phyloP scores from a whole-genome alignment of 2,329 filamentous ascomycete species.

The Madurella mycetomatis region DNA sequence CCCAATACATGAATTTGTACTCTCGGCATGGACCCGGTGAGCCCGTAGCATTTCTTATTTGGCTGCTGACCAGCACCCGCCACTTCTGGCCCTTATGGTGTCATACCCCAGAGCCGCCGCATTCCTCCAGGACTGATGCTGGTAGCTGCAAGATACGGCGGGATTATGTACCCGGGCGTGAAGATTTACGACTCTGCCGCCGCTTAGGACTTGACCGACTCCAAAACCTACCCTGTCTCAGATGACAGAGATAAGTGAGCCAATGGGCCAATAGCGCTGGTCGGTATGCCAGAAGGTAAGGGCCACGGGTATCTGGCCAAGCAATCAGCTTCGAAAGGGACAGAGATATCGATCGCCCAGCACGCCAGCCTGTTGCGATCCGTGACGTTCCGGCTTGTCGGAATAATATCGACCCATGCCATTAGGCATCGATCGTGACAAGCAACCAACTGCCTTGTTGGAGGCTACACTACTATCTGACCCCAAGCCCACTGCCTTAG shows the following conservation, averaged over 20 bases:
- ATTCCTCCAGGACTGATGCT: not conserved
- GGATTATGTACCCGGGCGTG: not conserved
- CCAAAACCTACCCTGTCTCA: not conserved
- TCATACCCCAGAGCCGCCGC: no score
- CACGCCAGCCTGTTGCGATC: slow-evolving; percentile 9
- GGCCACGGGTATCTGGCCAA: slow-evolving; percentile 14
- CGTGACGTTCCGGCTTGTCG: slow-evolving; percentile 13
- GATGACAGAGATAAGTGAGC: not conserved
- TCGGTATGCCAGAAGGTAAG: slow-evolving; percentile 18
- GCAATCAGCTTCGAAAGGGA: slow-evolving; percentile 5
- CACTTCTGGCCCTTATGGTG: no score
- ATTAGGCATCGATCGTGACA: not conserved
- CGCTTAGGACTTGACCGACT: no score
- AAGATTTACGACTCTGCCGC: not conserved
- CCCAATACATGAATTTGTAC: no score
- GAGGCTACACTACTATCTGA: not conserved
- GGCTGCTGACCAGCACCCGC: no score
- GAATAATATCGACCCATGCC: not conserved
- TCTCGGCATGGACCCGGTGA: no score
- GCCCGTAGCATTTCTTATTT: no score
- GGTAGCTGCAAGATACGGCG: slow-evolving; percentile 15
- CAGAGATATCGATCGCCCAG: slow-evolving; percentile 12
- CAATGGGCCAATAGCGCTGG: not conserved
- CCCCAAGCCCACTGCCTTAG: not conserved
- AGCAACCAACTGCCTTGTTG: not conserved